Evolutionary conservation across 2,329 filamentous ascomycete genomes (phyloP), one percentile per base, ranked within the genome.

Genomic region (Xylaria sp.): DNA sequence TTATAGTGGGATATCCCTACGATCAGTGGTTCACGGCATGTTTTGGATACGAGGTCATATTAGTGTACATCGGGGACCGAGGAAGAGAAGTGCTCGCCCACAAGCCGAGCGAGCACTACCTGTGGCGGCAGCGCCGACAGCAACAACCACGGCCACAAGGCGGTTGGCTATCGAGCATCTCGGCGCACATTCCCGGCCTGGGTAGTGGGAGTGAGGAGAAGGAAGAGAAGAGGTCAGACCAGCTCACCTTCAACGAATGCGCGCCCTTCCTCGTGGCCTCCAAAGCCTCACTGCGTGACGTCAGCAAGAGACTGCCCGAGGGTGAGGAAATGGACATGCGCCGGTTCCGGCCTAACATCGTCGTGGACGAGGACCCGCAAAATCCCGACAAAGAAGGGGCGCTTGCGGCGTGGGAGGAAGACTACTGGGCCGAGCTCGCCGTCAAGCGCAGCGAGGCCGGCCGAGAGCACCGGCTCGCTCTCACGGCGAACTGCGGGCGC

Each of bases 251-350:
- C 80, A 88, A 89, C 48, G 93, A 96, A 79, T 88, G 88, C 71
- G 92, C 92, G 0, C 91, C 93, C 0, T 92, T 92, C 78, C 86
- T 97, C 15, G 80, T 97, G 28, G 86, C 91, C 5, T 92, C 90
- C 0, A 85, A 90, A 69, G 86, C 88, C 1, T 96, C 92, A 0
- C 85, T 94, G n/a, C 80, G 84, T 23, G 85, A 92, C 73, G 87
- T 97, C 56, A 88, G 87, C 41, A 77, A 78, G 6, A 85, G 89
- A 3, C 79, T 93, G 6, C 80, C 84, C 0, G 82, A 80, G 13
- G 79, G 84, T 36, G 75, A 81, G 23, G 72, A 72, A 1, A 85
- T 92, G 81, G 89, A 91, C 62, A 88, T 92, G 77, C 86, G 85
- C 48, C 91, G 91, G 74, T 92, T 94, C 78, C 87, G 92, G 43